Evolutionary conservation across 164 flowering plant genomes (phyloP).

Genomic region (Litsea cubeba): DNA sequence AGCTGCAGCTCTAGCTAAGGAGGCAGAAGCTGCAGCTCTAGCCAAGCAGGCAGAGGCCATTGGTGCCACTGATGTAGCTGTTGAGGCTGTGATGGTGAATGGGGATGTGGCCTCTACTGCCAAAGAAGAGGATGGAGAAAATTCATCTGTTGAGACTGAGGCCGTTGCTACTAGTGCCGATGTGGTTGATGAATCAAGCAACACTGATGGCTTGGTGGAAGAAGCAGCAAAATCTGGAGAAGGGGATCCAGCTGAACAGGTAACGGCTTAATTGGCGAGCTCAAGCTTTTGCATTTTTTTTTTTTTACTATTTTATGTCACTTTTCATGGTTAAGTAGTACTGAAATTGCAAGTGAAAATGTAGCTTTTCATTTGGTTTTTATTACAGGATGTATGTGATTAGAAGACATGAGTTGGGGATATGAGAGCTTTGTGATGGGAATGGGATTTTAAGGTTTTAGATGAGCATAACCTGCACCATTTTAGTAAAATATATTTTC

Average conservation of each 20-base stretch:
- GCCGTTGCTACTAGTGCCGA: background rate
- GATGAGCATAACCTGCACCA: background rate
- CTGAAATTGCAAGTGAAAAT: background rate
- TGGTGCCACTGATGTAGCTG: slow-evolving; percentile 9
- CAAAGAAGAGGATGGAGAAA: slow-evolving; percentile 12
- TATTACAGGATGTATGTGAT: background rate
- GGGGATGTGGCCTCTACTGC: slow-evolving; percentile 8
- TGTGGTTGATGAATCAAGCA: slow-evolving; percentile 2
- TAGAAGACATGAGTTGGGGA: background rate
- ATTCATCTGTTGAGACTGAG: slow-evolving; percentile 8
- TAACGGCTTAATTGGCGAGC: background rate
- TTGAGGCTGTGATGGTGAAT: slow-evolving; percentile 10
- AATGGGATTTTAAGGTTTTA: background rate
- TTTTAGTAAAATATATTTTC: background rate
- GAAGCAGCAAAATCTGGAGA: background rate
- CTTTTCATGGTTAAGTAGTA: background rate
- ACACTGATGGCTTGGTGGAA: background rate
- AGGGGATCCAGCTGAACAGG: slow-evolving; percentile 6
- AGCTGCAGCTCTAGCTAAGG: slow-evolving; percentile 40
- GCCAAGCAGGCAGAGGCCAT: slow-evolving; percentile 5
- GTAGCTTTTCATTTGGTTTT: background rate
- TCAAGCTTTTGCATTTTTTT: background rate
- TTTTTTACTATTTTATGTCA: background rate
- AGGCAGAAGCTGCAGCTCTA: slow-evolving; percentile 24
- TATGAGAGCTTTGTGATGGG: background rate